phyloP scores from a whole-genome alignment of 192 early-diverging fungal species.

The Coemansia sp. region DNA sequence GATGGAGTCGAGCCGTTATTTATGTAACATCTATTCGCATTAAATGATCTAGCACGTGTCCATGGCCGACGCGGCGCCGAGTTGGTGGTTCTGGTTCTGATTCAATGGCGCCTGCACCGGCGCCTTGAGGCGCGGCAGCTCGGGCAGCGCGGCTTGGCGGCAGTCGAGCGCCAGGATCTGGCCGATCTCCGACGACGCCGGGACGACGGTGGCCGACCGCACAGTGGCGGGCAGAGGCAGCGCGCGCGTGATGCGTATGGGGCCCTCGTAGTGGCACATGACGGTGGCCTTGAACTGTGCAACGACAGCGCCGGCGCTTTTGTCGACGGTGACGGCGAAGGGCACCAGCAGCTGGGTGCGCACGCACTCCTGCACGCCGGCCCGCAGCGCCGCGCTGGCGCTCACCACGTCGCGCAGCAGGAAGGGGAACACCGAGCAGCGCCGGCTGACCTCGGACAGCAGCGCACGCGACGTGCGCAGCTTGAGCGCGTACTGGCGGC shows the following conservation, averaged over 20 bases:
- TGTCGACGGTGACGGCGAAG: conserved; percentile 64
- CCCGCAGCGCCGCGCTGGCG: conserved; percentile 35
- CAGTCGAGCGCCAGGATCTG: conserved; percentile 48
- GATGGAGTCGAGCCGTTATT: no score
- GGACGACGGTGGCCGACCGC: conserved; percentile 68
- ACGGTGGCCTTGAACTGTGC: conserved; percentile 82
- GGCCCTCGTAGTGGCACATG: conserved; percentile 62
- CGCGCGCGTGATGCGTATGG: conserved; percentile 68
- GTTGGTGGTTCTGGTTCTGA: neutral
- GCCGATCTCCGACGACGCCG: conserved; percentile 41
- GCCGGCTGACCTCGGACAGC: conserved; percentile 64
- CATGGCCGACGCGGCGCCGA: conserved; percentile 22
- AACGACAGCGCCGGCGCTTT: conserved; percentile 53
- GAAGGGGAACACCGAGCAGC: conserved; percentile 78
- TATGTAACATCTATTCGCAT: no score
- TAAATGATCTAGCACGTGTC: conserved; percentile 16
- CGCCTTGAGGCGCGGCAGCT: conserved; percentile 46
- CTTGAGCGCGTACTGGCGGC: conserved; percentile 72
- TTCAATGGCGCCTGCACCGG: conserved; percentile 31
- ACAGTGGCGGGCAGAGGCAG: conserved; percentile 73
- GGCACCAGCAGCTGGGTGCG: conserved; percentile 66
- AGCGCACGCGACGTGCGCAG: conserved; percentile 62
- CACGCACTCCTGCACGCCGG: conserved; percentile 74
- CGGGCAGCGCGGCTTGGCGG: conserved; percentile 33
- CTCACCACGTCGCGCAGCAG: conserved; percentile 56